phyloP scores from a whole-genome alignment of 768 basidiomycete genomes.

The Naganishia onofrii region DNA sequence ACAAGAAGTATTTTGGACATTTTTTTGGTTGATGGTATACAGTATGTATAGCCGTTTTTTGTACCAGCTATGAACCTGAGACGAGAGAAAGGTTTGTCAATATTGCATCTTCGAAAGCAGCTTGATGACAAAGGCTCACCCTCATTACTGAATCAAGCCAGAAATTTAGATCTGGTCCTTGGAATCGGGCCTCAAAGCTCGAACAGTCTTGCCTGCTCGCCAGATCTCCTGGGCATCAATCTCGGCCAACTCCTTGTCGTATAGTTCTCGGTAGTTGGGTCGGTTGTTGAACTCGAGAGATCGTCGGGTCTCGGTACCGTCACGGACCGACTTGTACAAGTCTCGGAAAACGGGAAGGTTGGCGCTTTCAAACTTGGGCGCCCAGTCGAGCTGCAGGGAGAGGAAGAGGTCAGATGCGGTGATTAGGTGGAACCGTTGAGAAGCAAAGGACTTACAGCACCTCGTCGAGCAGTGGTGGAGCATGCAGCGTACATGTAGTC shows the following conservation, averaged over 20 bases:
- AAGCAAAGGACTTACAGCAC: conserved; percentile 57
- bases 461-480: conserved; percentile 97
- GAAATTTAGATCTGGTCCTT: conserved; percentile 19
- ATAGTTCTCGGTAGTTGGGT: conserved; percentile 84
- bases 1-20: conserved; percentile 24
- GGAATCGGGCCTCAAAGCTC: conserved; percentile 59
- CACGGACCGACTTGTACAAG: conserved; percentile 88
- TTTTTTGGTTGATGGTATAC: conserved; percentile 18
- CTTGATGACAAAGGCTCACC: conserved; percentile 6
- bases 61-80: neutral
- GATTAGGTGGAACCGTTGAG: neutral
- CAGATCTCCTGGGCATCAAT: conserved; percentile 99
- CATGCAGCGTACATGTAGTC: conserved; percentile 99
- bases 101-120: no score
- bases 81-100: no score
- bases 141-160: neutral
- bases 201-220: conserved; percentile 92
- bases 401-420: neutral
- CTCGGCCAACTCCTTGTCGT: conserved; percentile 84
- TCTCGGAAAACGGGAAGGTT: conserved; percentile 92
- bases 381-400: conserved; percentile 76
- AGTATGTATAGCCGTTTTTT: conserved; percentile 19
- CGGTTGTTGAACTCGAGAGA: conserved; percentile 94
- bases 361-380: conserved; percentile 81
- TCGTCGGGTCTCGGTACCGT: conserved; percentile 96